A percentile compares a stretch with the other conserved stretches of the same genome.
Evolutionary conservation across 495 filamentous ascomycete genomes (phyloP).

Genomic region (Evansstolkia leycettana): DNA sequence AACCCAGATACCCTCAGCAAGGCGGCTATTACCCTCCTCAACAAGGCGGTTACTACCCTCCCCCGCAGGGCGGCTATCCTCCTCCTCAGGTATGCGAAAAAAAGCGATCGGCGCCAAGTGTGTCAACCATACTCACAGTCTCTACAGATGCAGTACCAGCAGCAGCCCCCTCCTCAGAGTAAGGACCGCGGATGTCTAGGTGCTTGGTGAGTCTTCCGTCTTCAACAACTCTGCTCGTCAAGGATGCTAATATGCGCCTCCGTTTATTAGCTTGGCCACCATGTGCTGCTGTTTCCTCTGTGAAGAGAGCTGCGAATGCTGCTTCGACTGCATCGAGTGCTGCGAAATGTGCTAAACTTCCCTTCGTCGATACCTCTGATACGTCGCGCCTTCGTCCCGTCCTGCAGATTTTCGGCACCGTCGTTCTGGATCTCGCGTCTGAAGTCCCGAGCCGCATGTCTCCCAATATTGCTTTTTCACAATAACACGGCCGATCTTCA

Average conservation of each 20-base stretch:
- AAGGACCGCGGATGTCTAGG: slow-evolving; percentile 40
- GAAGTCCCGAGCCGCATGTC: too few relatives aligned
- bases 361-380: too few relatives aligned
- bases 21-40: slow-evolving; percentile 1
- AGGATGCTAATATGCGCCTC: slow-evolving; percentile 1
- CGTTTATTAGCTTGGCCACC: slow-evolving; percentile 35
- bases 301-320: slow-evolving; percentile 57
- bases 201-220: slow-evolving; percentile 27
- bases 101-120: slow-evolving; percentile 5
- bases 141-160: slow-evolving; percentile 48
- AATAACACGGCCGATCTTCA: too few relatives aligned
- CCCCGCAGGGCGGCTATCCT: slow-evolving; percentile 1
- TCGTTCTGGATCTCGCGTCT: too few relatives aligned
- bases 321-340: slow-evolving; percentile 47
- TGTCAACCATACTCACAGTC: too few relatives aligned
- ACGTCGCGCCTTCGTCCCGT: too few relatives aligned
- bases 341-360: slow-evolving; percentile 23
- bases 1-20: not conserved
- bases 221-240: not conserved
- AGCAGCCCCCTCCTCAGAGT: slow-evolving; percentile 35
- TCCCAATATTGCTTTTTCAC: too few relatives aligned
- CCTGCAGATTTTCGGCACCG: too few relatives aligned
- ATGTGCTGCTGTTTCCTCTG: slow-evolving; percentile 57
- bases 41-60: slow-evolving; percentile 10
- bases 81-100: slow-evolving; percentile 7